phyloP scores from a whole-genome alignment of 2,329 filamentous ascomycete genomes.

The Paecilomyces variotii region DNA sequence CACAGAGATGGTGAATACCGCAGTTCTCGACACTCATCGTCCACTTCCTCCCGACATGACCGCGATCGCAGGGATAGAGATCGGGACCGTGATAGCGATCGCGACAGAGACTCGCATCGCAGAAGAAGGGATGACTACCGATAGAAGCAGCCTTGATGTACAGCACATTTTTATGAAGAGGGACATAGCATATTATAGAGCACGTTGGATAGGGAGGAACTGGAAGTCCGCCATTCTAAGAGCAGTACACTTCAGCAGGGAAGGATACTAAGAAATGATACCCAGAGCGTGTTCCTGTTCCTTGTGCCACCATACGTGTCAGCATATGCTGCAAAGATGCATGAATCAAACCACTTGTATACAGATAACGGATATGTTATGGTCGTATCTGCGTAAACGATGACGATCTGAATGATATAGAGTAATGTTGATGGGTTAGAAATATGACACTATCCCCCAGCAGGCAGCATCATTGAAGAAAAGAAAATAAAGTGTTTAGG shows the following conservation, averaged over 20 bases:
- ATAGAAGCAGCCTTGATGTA: not conserved
- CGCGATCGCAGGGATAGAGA: slow-evolving; percentile 15
- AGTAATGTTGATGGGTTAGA: no score
- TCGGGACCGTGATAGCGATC: slow-evolving; percentile 6
- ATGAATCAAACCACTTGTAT: not conserved
- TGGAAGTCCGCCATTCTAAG: not conserved
- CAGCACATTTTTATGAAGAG: not conserved
- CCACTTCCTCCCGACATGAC: slow-evolving; percentile 16
- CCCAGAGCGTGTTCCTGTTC: not conserved
- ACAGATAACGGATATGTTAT: not conserved
- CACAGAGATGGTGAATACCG: slow-evolving; percentile 25
- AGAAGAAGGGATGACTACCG: not conserved
- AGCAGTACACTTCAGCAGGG: not conserved
- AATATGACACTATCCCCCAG: no score
- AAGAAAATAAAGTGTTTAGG: no score
- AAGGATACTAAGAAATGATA: not conserved
- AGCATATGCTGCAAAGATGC: not conserved
- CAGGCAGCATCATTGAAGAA: no score
- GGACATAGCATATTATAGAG: not conserved
- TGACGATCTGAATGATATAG: no score
- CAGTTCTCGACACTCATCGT: slow-evolving; percentile 24
- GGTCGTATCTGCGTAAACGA: no score
- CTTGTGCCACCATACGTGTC: not conserved
- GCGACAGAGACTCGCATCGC: slow-evolving; percentile 7
- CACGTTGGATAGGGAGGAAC: not conserved